Percentiles rank a stretch among this genome's conserved stretches.
phyloP scores from a whole-genome alignment of 208 protist genomes.

The Wallacemonas sp. region DNA sequence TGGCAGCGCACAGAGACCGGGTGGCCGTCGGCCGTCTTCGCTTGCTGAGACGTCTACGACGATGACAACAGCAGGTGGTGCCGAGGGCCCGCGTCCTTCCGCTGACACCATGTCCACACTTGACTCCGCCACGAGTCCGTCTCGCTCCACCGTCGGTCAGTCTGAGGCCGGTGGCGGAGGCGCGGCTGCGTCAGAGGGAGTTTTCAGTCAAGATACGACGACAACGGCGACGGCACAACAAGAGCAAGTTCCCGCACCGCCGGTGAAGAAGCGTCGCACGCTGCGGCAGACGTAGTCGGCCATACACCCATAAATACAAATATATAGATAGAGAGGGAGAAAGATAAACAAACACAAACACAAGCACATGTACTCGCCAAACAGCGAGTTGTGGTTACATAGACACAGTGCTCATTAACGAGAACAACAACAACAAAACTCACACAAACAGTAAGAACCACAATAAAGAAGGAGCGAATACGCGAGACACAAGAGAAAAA shows the following conservation, averaged over 20 bases:
- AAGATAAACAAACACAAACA: too few species aligned
- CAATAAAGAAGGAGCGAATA: too few species aligned
- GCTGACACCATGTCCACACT: not conserved
- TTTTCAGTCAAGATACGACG: conserved; percentile 9
- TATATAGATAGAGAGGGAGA: too few species aligned
- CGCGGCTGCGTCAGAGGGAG: not conserved
- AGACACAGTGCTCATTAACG: too few species aligned
- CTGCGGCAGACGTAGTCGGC: conserved; percentile 78
- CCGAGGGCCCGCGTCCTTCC: not conserved
- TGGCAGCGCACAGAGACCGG: not conserved
- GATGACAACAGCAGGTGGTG: not conserved
- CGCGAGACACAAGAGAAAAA: too few species aligned
- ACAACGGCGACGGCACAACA: conserved; percentile 15
- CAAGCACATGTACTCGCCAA: too few species aligned
- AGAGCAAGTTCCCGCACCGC: conserved; percentile 26
- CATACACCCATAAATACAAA: too few species aligned
- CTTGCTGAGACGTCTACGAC: not conserved
- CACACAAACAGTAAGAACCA: too few species aligned
- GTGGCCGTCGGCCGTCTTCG: conserved; percentile 1
- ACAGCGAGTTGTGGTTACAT: too few species aligned
- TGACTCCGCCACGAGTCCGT: conserved; percentile 10
- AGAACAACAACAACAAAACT: too few species aligned
- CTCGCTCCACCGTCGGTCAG: conserved; percentile 16
- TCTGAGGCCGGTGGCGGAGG: conserved; percentile 24
- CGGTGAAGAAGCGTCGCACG: conserved; percentile 81